These are phyloP conservation scores for Coprinopsis sp. DNA, from an alignment of 768 basidiomycete species.

Conservation along the genomic window DNA sequence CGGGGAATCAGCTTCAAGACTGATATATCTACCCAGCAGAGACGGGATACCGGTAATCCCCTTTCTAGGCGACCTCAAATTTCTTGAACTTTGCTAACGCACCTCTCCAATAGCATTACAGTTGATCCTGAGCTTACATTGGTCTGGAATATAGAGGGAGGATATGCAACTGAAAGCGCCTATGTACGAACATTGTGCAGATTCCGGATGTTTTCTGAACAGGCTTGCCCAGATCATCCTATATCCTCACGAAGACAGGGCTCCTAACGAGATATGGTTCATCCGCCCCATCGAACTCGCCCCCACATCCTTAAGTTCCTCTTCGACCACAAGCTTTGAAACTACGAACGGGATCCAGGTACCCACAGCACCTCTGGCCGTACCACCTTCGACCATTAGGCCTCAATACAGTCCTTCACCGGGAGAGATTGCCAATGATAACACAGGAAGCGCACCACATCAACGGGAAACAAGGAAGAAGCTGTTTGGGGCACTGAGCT, in stretches of 20 bases:
- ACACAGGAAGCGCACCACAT: too few relatives aligned
- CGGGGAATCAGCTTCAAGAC: neutral
- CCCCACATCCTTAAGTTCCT: too few relatives aligned
- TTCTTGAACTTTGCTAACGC: neutral
- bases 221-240: neutral
- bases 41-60: neutral
- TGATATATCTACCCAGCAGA: neutral
- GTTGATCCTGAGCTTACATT: neutral
- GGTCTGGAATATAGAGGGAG: slow-evolving; percentile 2
- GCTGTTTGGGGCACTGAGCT: too few relatives aligned
- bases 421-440: too few relatives aligned
- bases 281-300: neutral
- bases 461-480: too few relatives aligned
- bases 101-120: neutral
- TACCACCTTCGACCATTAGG: too few relatives aligned
- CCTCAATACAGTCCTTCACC: too few relatives aligned
- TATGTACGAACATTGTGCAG: neutral
- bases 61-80: neutral
- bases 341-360: too few relatives aligned
- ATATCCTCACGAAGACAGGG: neutral
- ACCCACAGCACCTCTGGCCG: too few relatives aligned
- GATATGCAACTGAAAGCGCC: neutral
- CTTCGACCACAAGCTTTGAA: too few relatives aligned
- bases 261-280: neutral
- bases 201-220: neutral